Base-by-base conservation (phyloP, 2,329 filamentous ascomycete genomes). In the Neonectria coccinea region DNA sequence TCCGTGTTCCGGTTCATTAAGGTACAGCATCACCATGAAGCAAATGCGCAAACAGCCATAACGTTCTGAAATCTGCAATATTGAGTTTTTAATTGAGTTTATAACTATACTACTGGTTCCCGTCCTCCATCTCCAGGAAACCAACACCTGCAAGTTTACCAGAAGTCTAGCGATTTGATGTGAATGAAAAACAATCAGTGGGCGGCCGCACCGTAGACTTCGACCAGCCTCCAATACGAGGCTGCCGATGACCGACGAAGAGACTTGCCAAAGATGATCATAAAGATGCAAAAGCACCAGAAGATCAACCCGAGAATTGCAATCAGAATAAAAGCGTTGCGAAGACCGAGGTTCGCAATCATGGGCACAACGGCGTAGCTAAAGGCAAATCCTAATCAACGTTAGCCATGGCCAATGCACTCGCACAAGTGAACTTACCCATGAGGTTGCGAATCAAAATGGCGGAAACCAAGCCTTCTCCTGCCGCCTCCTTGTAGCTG, bases 331-430 rank as follows among this genome's bases (percentile, higher is more conserved):
- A 73, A 73, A 0, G 69, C 61, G 53, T 72, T 60, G 2, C 69
- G 60, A 8, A 73, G 64, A 10, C 62, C 56, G 11, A 72, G 65
- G 29, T 65, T 67, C 1, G 54, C 52, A 39, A 72, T 72, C 67
- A 72, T 71, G 1, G 70, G 70, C 22, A 71, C 70, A 29, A 73
- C 70, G 6, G 70, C 71, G 14, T 73, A 73, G 31, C 70, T 62
- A 11, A 73, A 73, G 7, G 67, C 71, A 36, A 73, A 73, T n/a
- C 65, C 71, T 72, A 18, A 4, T 11, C 6, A 9, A 2, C 1
- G 22, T 64, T 33, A 64, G 52, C 20, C 3, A 25, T 50, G 5
- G 45, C 29, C 3, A 5, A 11, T 5, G 5, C 9, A 22, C 12
- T 14, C 20, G 2, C 7, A 3, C 11, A 25, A 16, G 44, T 4